phyloP scores from a whole-genome alignment of 352 stramenopile genomes.

The Phytophthora fragariae region DNA sequence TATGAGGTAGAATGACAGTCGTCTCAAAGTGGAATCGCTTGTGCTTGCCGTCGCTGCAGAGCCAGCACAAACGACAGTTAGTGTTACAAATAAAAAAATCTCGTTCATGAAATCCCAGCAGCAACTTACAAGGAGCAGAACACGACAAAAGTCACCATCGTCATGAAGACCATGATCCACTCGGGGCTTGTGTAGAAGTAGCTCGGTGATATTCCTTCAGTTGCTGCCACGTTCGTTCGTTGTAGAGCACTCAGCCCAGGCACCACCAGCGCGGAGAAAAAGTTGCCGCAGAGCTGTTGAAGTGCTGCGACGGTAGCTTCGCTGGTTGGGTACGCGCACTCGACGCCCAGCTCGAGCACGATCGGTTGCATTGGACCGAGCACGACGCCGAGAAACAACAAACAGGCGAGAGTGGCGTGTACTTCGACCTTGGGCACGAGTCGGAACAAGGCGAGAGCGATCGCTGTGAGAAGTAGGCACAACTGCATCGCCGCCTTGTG shows the following conservation, averaged over 20 bases:
- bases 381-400: conserved; percentile 58
- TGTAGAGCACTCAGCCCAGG: conserved; percentile 57
- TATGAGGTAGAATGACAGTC: conserved; percentile 2
- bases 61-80: background rate
- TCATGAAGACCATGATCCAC: conserved; percentile 57
- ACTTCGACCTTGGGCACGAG: conserved; percentile 37
- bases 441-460: conserved; percentile 50
- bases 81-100: background rate
- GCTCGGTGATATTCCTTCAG: conserved; percentile 32
- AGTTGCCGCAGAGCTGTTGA: conserved; percentile 78
- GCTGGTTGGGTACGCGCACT: conserved; percentile 75
- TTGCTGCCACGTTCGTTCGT: conserved; percentile 40
- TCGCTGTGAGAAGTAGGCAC: conserved; percentile 53
- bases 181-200: conserved; percentile 63
- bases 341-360: conserved; percentile 69
- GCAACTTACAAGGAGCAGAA: conserved; percentile 66
- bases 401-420: conserved; percentile 41
- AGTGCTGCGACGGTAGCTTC: conserved; percentile 77
- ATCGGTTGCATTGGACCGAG: conserved; percentile 72
- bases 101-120: background rate
- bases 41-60: background rate
- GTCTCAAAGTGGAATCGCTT: conserved; percentile 2
- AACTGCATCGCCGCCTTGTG: conserved; percentile 60
- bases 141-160: conserved; percentile 45
- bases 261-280: conserved; percentile 66